Percentiles rank a stretch among this genome's conserved stretches.
These are phyloP conservation scores for Stylosanthes scabra DNA, from an alignment of 331 rosid genomes.

Conservation along the genomic window DNA sequence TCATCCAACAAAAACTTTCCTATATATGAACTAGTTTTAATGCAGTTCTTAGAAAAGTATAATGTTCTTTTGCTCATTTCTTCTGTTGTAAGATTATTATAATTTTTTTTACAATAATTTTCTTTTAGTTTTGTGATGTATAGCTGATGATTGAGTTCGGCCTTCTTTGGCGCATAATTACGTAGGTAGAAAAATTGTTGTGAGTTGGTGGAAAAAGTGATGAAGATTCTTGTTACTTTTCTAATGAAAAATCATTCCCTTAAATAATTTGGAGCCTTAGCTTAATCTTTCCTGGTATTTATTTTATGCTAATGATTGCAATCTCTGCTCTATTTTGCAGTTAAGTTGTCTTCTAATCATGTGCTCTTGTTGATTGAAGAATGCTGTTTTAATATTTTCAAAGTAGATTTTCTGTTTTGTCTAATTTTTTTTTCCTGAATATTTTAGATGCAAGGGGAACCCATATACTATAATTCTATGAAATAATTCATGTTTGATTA, in stretches of 20 bases:
- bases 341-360: background rate
- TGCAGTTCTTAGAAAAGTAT: conserved; percentile 27
- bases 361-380: background rate
- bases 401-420: background rate
- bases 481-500: conserved; percentile 1
- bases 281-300: conserved; percentile 1
- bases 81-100: conserved; percentile 25
- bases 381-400: conserved; percentile 3
- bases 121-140: conserved; percentile 10
- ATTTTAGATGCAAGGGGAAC: background rate
- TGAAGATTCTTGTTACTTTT: conserved; percentile 2
- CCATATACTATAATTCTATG: background rate
- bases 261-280: conserved; percentile 8
- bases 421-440: background rate
- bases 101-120: conserved; percentile 1
- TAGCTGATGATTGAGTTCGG: conserved; percentile 29
- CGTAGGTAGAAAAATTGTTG: background rate
- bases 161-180: conserved; percentile 2
- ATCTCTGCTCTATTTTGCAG: background rate
- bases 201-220: background rate
- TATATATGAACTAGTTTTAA: conserved; percentile 21
- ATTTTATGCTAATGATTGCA: background rate
- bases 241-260: conserved; percentile 3
- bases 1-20: conserved; percentile 11
- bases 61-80: conserved; percentile 12